These are phyloP conservation scores for Carex scoparia DNA, from an alignment of 176 grass and related monocot species.

Conservation along the genomic window DNA sequence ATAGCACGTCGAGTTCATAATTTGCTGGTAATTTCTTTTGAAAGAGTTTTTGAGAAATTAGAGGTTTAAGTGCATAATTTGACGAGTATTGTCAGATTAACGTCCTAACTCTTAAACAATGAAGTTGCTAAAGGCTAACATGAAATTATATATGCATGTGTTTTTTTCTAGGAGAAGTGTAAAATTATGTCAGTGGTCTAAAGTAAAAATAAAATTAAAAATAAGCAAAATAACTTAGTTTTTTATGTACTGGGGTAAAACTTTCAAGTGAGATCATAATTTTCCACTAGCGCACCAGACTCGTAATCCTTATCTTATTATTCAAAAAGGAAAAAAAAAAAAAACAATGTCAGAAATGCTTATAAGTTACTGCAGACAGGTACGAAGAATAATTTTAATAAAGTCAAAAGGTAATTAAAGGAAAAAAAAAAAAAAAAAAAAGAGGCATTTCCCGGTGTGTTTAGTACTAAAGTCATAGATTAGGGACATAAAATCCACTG, in stretches of 20 bases:
- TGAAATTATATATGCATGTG: too few relatives aligned
- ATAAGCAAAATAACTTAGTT: too few relatives aligned
- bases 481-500: not conserved
- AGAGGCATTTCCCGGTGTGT: not conserved
- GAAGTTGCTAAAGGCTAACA: not conserved
- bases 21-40: too few relatives aligned
- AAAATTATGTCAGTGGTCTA: too few relatives aligned
- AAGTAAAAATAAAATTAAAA: too few relatives aligned
- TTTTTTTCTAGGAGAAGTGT: too few relatives aligned
- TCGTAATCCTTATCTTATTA: not conserved
- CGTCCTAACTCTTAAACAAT: not conserved
- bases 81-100: not conserved
- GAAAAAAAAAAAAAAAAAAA: not conserved
- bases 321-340: not conserved
- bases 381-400: constrained; percentile 26
- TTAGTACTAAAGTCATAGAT: not conserved
- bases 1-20: not conserved
- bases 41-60: not conserved
- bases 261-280: too few relatives aligned
- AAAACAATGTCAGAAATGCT: not conserved
- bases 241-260: too few relatives aligned
- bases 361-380: not conserved
- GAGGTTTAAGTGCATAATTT: not conserved
- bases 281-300: too few relatives aligned
- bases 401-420: constrained; percentile 15